These are phyloP conservation scores for Diaporthe citriasiana DNA, from an alignment of 2,329 filamentous ascomycete species.

Conservation along the genomic window DNA sequence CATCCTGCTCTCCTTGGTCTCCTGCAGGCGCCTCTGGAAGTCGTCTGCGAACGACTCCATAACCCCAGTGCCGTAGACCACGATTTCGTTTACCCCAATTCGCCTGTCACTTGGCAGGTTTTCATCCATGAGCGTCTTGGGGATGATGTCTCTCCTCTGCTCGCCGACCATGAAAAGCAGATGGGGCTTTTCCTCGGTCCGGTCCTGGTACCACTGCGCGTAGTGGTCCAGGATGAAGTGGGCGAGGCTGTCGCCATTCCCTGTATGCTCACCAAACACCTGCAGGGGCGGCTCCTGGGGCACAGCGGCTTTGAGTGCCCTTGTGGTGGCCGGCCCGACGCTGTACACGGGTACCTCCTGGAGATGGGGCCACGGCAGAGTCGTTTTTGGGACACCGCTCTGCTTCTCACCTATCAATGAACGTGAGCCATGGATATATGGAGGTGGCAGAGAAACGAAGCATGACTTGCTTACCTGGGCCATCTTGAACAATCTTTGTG, in stretches of 20 bases:
- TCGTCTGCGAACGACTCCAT: constrained; percentile 82
- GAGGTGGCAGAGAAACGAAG: background rate
- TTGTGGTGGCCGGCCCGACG: constrained; percentile 84
- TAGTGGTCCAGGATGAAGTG: constrained; percentile 86
- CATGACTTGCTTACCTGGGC: constrained; percentile 55
- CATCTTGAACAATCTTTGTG: constrained; percentile 70
- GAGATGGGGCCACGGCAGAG: constrained; percentile 65
- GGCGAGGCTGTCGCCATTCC: constrained; percentile 86
- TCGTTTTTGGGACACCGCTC: constrained; percentile 8
- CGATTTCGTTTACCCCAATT: constrained; percentile 81
- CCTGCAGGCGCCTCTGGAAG: constrained; percentile 67
- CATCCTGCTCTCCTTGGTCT: constrained; percentile 55
- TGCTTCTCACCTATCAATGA: constrained; percentile 12
- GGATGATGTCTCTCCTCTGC: constrained; percentile 90
- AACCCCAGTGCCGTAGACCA: constrained; percentile 89
- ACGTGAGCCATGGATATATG: constrained; percentile 45
- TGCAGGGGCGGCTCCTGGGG: constrained; percentile 65
- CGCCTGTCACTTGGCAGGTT: constrained; percentile 62
- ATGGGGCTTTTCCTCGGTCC: constrained; percentile 67
- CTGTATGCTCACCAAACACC: constrained; percentile 84
- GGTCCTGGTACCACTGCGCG: constrained; percentile 62
- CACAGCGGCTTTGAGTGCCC: constrained; percentile 76
- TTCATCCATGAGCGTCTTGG: constrained; percentile 78
- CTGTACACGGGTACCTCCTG: constrained; percentile 77
- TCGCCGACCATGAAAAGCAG: constrained; percentile 93